Percentiles rank a stretch among this genome's conserved stretches.
Conservation (phyloP, 164 flowering plant genomes). For the Brasenia schreberi region DNA sequence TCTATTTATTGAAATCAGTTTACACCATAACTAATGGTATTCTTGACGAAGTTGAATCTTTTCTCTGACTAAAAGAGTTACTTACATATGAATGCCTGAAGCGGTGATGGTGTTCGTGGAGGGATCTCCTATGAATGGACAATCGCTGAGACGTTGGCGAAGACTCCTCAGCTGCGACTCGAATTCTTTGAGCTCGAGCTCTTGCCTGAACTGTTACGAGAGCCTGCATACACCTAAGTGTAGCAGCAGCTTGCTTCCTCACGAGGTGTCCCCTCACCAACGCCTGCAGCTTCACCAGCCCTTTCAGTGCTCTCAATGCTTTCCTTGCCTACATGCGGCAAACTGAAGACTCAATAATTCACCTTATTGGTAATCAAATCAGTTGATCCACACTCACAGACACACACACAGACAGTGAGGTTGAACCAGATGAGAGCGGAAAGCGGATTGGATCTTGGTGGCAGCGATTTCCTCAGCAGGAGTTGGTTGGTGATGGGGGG, state of each 20-base stretch:
- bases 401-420: no score
- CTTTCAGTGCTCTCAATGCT: slow-evolving; percentile 73
- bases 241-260: slow-evolving; percentile 74
- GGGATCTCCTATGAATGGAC: slow-evolving; percentile 35
- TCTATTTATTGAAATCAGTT: no score
- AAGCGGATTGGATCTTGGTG: slow-evolving; percentile 55
- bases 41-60: no score
- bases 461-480: slow-evolving; percentile 53
- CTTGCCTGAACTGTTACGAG: slow-evolving; percentile 64
- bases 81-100: slow-evolving; percentile 36
- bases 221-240: slow-evolving; percentile 93
- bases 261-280: slow-evolving; percentile 87
- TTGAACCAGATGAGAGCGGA: slow-evolving; percentile 52
- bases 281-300: slow-evolving; percentile 91
- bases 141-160: slow-evolving; percentile 26
- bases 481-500: slow-evolving; percentile 22
- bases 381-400: no score
- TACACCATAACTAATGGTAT: no score
- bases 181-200: slow-evolving; percentile 68
- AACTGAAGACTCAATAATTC: background rate
- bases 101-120: slow-evolving; percentile 28
- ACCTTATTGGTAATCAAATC: no score
- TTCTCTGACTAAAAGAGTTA: background rate
- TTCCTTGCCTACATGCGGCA: slow-evolving; percentile 63
- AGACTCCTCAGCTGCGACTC: slow-evolving; percentile 32